Percentiles rank a stretch among this genome's conserved stretches.
phyloP scores from a whole-genome alignment of 2,329 filamentous ascomycete genomes.

The Paracoccidioides brasiliensis region DNA sequence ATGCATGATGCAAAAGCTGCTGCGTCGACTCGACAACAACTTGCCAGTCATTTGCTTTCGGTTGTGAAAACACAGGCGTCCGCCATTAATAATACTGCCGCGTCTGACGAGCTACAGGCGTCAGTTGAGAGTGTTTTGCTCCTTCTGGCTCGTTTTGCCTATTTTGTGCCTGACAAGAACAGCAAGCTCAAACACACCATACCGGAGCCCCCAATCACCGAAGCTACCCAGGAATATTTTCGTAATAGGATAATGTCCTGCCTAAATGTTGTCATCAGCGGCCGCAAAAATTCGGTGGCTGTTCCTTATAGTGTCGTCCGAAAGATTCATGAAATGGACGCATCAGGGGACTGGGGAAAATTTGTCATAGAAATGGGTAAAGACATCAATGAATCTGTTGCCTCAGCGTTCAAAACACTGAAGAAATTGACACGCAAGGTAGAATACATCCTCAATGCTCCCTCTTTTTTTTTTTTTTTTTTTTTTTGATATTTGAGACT shows the following conservation, averaged over 20 bases:
- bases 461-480: too few species aligned
- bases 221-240: constrained; percentile 38
- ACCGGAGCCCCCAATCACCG: constrained; percentile 34
- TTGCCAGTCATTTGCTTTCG: constrained; percentile 41
- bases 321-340: constrained; percentile 27
- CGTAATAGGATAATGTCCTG: constrained; percentile 43
- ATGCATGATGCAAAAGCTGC: constrained; percentile 33
- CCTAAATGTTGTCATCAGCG: constrained; percentile 38
- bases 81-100: constrained; percentile 15
- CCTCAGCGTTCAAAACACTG: constrained; percentile 31
- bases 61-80: constrained; percentile 32
- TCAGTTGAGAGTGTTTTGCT: constrained; percentile 34
- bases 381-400: constrained; percentile 29
- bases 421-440: constrained; percentile 27
- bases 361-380: constrained; percentile 38
- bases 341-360: constrained; percentile 25
- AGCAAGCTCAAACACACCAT: constrained; percentile 10
- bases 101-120: constrained; percentile 24
- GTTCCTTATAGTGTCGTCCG: constrained; percentile 30
- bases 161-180: constrained; percentile 31
- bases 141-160: constrained; percentile 37
- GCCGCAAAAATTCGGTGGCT: constrained; percentile 23
- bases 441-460: background rate
- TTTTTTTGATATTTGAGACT: background rate
- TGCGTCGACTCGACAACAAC: constrained; percentile 34